Evolutionary conservation across 23 red algal species (phyloP), one percentile per base, ranked within the genome.

Genomic region (Gracilaria domingensis): DNA sequence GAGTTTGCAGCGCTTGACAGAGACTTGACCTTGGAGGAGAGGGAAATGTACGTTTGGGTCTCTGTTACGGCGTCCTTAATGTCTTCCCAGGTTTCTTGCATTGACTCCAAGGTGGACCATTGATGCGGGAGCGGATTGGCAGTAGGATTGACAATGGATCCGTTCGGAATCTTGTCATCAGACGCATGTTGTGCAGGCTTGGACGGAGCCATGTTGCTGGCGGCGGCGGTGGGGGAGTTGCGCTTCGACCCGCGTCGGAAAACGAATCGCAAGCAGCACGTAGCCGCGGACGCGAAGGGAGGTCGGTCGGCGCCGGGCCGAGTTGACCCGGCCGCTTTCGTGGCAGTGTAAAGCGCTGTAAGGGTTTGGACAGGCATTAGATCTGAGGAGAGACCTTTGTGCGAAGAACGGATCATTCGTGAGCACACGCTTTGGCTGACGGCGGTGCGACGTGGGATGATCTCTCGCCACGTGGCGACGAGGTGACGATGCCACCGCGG

Each of bases 51-150:
- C 28, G 79, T 16, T 1, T 42, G 57, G 16, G 89, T 84, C 25
- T 92, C 89, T 32, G 42, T 45, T 13, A 92, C 44, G 24, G 89
- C 89, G 79, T 92, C 89, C 75, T 78, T 77, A 8, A 84, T 45
- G 37, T 92, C 89, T 33, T 84, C 78, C 62, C 53, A 71, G 11
- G 64, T 74, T n/a, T 92, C 89, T 40, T 62, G 56, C 17, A 91
- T 8, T 7, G 73, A 48, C 50, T 74, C 58, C 29, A 91, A n/a
- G 18, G 87, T 36, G 81, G 81, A 35, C 64, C 64, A 34, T 32
- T 69, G 28, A 32, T 69, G 64, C 17, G 64, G 64, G 20, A 69
- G 64, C 29, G 78, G 34, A 55, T 60, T 12, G 28, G 59, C 40
- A 28, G 59, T 30, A 21, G 59, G 44, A 60, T 65, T 55, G 34